Percentiles rank a stretch among this genome's conserved stretches.
Evolutionary conservation across 495 filamentous ascomycete genomes (phyloP).

Genomic region (Penicillium pancosmium): DNA sequence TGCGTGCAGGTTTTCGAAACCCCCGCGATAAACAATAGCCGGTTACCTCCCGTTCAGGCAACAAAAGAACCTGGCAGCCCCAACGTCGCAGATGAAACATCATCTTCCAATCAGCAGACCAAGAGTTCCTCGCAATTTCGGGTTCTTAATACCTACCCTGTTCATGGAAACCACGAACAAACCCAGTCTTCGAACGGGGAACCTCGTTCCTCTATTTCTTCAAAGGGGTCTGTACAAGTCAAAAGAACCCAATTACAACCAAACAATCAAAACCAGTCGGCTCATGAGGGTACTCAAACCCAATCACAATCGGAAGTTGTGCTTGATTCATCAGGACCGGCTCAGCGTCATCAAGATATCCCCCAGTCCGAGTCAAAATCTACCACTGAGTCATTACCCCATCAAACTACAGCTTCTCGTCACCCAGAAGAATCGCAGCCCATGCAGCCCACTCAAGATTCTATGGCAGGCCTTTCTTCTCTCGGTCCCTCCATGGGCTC

Average conservation of each 20-base stretch:
- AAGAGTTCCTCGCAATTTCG: constrained; percentile 45
- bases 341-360: constrained; percentile 18
- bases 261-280: constrained; percentile 19
- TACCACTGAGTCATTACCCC: constrained; percentile 18
- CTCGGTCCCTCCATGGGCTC: constrained; percentile 5
- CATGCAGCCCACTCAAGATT: constrained; percentile 10
- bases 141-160: constrained; percentile 37
- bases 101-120: constrained; percentile 28
- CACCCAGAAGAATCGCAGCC: constrained; percentile 19
- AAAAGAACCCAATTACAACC: constrained; percentile 29
- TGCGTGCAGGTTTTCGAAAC: constrained; percentile 44
- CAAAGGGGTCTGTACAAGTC: constrained; percentile 18
- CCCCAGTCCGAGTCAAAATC: constrained; percentile 11
- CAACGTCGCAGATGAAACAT: constrained; percentile 7
- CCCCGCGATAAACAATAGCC: constrained; percentile 24
- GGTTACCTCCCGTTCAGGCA: constrained; percentile 8
- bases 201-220: constrained; percentile 10
- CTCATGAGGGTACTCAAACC: neutral
- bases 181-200: constrained; percentile 25
- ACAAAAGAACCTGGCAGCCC: constrained; percentile 1
- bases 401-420: constrained; percentile 22
- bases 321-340: constrained; percentile 32
- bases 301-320: constrained; percentile 18
- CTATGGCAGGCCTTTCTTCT: constrained; percentile 3
- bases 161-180: constrained; percentile 25